Evolutionary conservation across 2,329 filamentous ascomycete species (phyloP), one percentile per base, ranked within the genome.

Genomic region (Fusarium oxysporum): DNA sequence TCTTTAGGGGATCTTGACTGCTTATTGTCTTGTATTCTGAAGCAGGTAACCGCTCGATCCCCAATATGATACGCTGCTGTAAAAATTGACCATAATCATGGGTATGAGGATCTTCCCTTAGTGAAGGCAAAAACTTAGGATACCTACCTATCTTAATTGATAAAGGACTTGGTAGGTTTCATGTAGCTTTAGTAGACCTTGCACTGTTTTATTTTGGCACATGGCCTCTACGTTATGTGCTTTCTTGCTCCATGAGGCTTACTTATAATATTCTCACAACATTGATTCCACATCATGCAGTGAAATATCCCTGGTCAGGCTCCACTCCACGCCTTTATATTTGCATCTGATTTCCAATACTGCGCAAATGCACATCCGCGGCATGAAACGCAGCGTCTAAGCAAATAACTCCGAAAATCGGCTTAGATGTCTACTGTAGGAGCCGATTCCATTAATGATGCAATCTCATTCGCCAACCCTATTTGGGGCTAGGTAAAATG

Each of bases 391-490:
- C 38, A 35, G 19, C 19, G 10, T 44, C 30, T 28, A 19, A 54
- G n/a, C 43, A 50, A 54, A 48, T 41, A 44, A 25, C 70, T 76
- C 74, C 73, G 72, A 77, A 55, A 30, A 71, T 74, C 67, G 72
- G 65, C 68, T 62, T 53, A 48, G 41, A 32, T 25, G n/a, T 51
- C 32, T 30, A n/a, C 12, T 25, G 37, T 23, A 25, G 37, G 40
- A 48, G 48, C 54, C 50, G 37, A 54, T 59, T 51, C 33, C 41
- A 35, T 48, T 30, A 65, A 77, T 78, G 76, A 78, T 77, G 76
- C 70, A 77, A 76, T 74, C 25, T 67, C 33, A 76, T 76, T 74
- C 71, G 73, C 77, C 76, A 76, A 72, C 59, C 53, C 64, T 43
- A 54, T 71, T 64, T 53, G 55, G 51, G 63, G 47, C 50, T 53